phyloP scores from a whole-genome alignment of 228 moss, liverwort and hornwort genomes.

The Sphagnum magellanicum region DNA sequence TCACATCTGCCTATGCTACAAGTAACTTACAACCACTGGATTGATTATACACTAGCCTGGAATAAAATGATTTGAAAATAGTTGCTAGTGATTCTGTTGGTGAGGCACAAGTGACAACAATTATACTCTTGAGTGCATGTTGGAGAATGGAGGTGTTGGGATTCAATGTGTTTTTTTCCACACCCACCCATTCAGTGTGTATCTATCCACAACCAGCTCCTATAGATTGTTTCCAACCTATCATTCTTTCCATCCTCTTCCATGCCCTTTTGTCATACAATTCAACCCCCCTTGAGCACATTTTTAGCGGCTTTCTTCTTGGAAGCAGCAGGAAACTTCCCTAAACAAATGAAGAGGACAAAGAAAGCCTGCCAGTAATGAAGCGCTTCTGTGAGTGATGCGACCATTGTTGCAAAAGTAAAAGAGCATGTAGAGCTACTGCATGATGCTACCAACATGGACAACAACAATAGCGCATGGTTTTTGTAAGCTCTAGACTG shows the following conservation, averaged over 20 bases:
- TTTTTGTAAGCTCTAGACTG: constrained; percentile 69
- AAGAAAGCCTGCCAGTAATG: constrained; percentile 75
- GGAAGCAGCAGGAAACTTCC: constrained; percentile 42
- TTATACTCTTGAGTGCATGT: too few relatives aligned
- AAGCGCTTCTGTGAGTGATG: constrained; percentile 57
- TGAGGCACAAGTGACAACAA: too few relatives aligned
- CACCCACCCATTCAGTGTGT: constrained; percentile 1
- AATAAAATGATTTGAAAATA: too few relatives aligned
- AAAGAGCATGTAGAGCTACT: background rate
- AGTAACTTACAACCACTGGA: too few relatives aligned
- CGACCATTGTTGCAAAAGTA: background rate
- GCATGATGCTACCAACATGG: constrained; percentile 37
- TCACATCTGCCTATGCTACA: too few relatives aligned
- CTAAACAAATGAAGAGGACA: constrained; percentile 55
- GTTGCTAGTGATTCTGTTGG: too few relatives aligned
- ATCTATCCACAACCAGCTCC: constrained; percentile 78
- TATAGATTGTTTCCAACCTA: constrained; percentile 64
- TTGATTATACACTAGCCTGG: too few relatives aligned
- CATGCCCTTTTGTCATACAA: constrained; percentile 2
- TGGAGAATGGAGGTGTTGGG: too few relatives aligned
- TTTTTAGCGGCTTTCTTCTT: constrained; percentile 36
- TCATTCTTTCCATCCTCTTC: constrained; percentile 11
- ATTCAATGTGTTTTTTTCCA: too few relatives aligned
- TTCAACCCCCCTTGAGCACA: constrained; percentile 6
- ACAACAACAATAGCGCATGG: constrained; percentile 62